Conservation (phyloP, 176 grass and related monocot species). For the Thalia dealbata region DNA sequence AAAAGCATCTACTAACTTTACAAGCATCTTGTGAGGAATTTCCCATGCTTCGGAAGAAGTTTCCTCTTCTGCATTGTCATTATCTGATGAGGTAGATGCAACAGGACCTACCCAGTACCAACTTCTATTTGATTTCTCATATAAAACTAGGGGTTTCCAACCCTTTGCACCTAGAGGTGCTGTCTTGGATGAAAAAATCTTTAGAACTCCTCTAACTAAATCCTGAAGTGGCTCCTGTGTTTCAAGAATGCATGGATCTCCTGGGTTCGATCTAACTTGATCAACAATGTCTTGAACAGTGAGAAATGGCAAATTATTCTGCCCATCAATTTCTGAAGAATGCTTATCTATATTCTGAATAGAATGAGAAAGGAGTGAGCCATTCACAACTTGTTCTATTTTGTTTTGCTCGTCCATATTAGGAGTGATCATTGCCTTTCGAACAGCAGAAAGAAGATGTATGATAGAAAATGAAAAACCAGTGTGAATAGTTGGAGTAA, state of each 20-base stretch:
- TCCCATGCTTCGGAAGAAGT: constrained; percentile 90
- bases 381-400: constrained; percentile 26
- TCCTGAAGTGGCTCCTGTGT: constrained; percentile 96
- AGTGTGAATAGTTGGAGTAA: constrained; percentile 86
- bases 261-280: constrained; percentile 70
- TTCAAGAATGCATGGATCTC: constrained; percentile 92
- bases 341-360: constrained; percentile 30
- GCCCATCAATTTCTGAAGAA: constrained; percentile 25
- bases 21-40: constrained; percentile 99
- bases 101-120: constrained; percentile 76
- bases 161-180: constrained; percentile 93
- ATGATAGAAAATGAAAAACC: constrained; percentile 95
- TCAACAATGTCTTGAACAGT: constrained; percentile 78
- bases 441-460: constrained; percentile 79
- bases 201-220: constrained; percentile 86
- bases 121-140: constrained; percentile 82
- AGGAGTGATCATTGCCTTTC: constrained; percentile 76
- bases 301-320: constrained; percentile 34
- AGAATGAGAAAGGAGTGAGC: constrained; percentile 27
- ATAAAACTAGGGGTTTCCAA: constrained; percentile 70
- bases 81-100: constrained; percentile 33
- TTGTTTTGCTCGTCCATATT: constrained; percentile 31
- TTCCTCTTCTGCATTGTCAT: constrained; percentile 65
- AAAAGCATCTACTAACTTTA: constrained; percentile 98
- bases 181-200: constrained; percentile 92